Evolutionary conservation across 2,329 filamentous ascomycete genomes (phyloP).

Genomic region (Cercospora citrullina): DNA sequence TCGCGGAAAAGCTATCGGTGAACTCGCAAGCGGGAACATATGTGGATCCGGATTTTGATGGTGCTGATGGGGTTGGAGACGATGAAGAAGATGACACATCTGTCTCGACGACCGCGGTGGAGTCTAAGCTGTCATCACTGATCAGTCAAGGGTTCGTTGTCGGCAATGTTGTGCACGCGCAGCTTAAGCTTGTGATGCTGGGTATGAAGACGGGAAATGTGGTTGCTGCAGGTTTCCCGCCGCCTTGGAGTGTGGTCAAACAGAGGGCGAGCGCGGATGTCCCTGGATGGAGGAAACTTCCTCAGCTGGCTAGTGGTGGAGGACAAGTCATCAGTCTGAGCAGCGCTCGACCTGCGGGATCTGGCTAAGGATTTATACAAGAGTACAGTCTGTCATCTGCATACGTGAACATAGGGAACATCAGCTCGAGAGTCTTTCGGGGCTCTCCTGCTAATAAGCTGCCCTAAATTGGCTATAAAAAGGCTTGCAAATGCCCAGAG

Average conservation of each 20-base stretch:
- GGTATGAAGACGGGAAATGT: slow-evolving; percentile 60
- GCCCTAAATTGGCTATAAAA: too few species aligned
- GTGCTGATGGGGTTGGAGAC: slow-evolving; percentile 37
- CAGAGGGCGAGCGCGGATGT: slow-evolving; percentile 62
- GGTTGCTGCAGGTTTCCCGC: slow-evolving; percentile 72
- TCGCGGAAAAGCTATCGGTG: slow-evolving; percentile 59
- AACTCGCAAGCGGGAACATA: slow-evolving; percentile 40
- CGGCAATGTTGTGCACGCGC: slow-evolving; percentile 78
- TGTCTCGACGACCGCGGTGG: slow-evolving; percentile 57
- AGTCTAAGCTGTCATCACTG: slow-evolving; percentile 73
- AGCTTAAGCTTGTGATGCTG: slow-evolving; percentile 76
- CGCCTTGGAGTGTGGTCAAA: slow-evolving; percentile 67
- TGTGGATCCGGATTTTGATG: slow-evolving; percentile 50
- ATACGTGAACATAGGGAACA: too few species aligned
- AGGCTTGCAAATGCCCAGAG: too few species aligned
- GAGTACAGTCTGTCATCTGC: too few species aligned
- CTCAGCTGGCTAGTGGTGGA: slow-evolving; percentile 35
- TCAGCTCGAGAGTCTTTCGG: too few species aligned
- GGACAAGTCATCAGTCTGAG: slow-evolving; percentile 60
- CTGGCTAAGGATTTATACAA: slow-evolving; percentile 12
- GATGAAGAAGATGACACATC: slow-evolving; percentile 15
- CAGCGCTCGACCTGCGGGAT: slow-evolving; percentile 52
- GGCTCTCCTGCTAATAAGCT: too few species aligned
- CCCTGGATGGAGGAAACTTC: slow-evolving; percentile 69
- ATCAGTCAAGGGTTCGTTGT: slow-evolving; percentile 78